These are phyloP conservation scores for Vigna mungo DNA, from an alignment of 306 rosid species.

Conservation along the genomic window DNA sequence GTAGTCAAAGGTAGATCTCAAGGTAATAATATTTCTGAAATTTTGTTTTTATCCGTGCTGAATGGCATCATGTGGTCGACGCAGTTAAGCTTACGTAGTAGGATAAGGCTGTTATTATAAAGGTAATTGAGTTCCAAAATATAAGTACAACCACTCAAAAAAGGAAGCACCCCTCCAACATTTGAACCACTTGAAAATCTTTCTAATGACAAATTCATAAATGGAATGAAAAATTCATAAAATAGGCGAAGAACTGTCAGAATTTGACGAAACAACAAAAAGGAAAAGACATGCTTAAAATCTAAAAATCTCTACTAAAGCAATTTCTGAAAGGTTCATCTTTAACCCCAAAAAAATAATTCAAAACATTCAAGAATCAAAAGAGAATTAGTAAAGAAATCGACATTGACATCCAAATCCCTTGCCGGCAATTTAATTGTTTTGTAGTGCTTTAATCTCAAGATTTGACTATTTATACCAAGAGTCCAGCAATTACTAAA, in stretches of 20 bases:
- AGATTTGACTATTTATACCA: slow-evolving; percentile 24
- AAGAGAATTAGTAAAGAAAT: background rate
- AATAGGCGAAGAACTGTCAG: background rate
- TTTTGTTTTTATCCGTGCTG: too few species aligned
- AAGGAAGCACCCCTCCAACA: too few species aligned
- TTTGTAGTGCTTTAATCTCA: background rate
- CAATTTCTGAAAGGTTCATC: background rate
- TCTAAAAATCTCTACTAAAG: background rate
- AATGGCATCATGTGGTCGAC: too few species aligned
- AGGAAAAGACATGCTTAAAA: background rate
- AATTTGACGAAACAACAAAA: background rate
- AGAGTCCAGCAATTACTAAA: slow-evolving; percentile 10
- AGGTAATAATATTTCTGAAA: too few species aligned
- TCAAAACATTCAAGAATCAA: background rate
- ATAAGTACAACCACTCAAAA: too few species aligned
- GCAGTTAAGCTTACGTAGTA: too few species aligned
- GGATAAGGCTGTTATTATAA: too few species aligned
- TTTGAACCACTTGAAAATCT: too few species aligned
- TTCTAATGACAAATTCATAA: too few species aligned
- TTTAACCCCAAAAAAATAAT: background rate
- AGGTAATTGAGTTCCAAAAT: too few species aligned
- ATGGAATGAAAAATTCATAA: background rate
- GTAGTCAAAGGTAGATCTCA: too few species aligned
- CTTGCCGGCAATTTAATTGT: background rate
- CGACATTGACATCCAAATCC: background rate